Evolutionary conservation across 306 rosid species (phyloP), one percentile per base, ranked within the genome.

Genomic region (Macrotyloma uniflorum): DNA sequence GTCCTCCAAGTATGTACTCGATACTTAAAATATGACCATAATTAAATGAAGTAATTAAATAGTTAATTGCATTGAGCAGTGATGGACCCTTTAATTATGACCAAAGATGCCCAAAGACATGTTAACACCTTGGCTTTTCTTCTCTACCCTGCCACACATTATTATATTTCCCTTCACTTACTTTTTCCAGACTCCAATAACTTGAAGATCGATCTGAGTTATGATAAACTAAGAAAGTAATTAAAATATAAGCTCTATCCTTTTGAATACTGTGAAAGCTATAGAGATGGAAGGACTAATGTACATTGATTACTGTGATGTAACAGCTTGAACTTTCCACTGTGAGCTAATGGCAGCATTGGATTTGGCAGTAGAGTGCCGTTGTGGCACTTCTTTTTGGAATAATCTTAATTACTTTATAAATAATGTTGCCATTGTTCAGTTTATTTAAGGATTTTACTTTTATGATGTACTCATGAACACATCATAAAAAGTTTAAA

Each of bases 251-350:
- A 23, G 4, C 18, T 18, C 8, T 22, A 64, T 73, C 28, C n/a
- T 42, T 54, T 74, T 33, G 66, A 81, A 61, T 76, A 76, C 76
- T 28, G 36, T 22, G 53, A 70, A 71, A 30, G 20, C 74, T 16
- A 64, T 32, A 33, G 69, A 73, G 68, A 59, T 73, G 28, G 74
- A 30, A 59, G 46, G n/a, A 67, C 13, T n/a, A 26, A 64, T 53
- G 1, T 15, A 47, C 57, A 50, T 79, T 26, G 87, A 70, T 69
- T 23, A 20, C 1, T 20, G 83, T 38, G 78, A 61, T n/a, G 11
- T 35, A 69, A 45, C 64, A 70, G 43, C 84, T 79, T 79, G 82
- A 84, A 70, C 28, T 75, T 75, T 75, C 79, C 84, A 83, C 79
- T 59, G 75, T 76, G 84, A 19, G 69, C n/a, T 46, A 77, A 24